Percentiles rank a stretch among this genome's conserved stretches.
Evolutionary conservation across 1,139 yeast species (phyloP).

Genomic region (Scheffersomyces segobiensis): DNA sequence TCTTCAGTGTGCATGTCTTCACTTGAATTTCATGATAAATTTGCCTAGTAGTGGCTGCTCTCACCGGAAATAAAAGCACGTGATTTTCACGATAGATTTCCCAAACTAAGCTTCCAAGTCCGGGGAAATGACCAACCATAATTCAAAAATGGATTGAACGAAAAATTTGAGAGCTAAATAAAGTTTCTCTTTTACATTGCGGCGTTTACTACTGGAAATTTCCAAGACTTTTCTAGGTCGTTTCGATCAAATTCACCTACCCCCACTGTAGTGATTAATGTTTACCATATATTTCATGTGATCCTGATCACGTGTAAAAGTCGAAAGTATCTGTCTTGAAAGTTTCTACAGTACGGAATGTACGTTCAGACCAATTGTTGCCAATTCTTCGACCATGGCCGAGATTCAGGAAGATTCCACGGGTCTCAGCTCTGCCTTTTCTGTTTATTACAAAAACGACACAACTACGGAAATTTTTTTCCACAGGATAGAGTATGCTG

Average conservation of each 20-base stretch:
- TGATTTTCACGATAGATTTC: neutral
- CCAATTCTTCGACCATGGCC: neutral
- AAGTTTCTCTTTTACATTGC: neutral
- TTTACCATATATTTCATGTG: neutral
- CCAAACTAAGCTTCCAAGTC: neutral
- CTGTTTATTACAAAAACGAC: conserved; percentile 15
- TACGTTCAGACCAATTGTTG: neutral
- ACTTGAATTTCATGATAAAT: neutral
- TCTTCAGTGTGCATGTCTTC: neutral
- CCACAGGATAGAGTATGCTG: conserved; percentile 37
- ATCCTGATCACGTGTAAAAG: neutral
- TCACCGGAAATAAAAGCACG: neutral
- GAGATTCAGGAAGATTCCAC: conserved; percentile 16
- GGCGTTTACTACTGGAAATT: neutral
- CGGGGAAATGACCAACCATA: neutral
- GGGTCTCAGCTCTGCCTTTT: conserved; percentile 21
- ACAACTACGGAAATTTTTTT: conserved; percentile 25
- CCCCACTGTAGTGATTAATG: no score
- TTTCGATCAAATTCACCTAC: no score
- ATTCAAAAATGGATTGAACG: neutral
- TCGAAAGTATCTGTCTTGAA: neutral
- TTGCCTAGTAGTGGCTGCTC: neutral
- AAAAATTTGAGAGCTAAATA: neutral
- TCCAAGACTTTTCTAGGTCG: no score
- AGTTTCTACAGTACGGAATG: neutral